Conservation (phyloP, 768 basidiomycete genomes). For the Arthromyces matolae region DNA sequence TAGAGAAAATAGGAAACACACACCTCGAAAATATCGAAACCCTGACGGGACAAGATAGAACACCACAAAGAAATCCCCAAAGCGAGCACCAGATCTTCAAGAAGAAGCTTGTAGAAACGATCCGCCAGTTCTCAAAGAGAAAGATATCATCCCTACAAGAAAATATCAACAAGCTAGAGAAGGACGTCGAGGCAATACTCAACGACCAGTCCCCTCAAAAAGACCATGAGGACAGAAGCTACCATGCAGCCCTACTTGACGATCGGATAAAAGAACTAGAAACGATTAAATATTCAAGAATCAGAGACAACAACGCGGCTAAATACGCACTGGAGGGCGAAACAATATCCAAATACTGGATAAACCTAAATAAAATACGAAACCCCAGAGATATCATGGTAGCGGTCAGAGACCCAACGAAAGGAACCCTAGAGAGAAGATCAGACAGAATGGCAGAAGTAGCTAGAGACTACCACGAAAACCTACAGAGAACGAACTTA, state of each 20-base stretch:
- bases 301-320: conserved; percentile 5
- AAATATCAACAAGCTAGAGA: background rate
- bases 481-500: conserved; percentile 22
- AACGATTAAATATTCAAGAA: background rate
- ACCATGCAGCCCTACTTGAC: background rate
- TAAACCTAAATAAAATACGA: background rate
- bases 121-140: too few relatives aligned
- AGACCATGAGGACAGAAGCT: background rate
- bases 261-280: conserved; percentile 5
- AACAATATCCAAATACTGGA: conserved; percentile 20
- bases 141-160: background rate
- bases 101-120: too few relatives aligned
- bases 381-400: conserved; percentile 17
- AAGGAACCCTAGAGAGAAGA: background rate
- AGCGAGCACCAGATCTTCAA: background rate
- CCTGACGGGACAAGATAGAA: background rate
- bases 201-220: background rate
- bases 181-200: background rate
- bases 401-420: conserved; percentile 3
- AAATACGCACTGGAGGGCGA: conserved; percentile 12
- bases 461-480: conserved; percentile 24
- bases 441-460: conserved; percentile 31
- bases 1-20: too few relatives aligned
- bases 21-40: background rate
- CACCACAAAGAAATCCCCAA: background rate